Conservation (phyloP, 2,329 filamentous ascomycete species). For the Trichophyton mentagrophytes region DNA sequence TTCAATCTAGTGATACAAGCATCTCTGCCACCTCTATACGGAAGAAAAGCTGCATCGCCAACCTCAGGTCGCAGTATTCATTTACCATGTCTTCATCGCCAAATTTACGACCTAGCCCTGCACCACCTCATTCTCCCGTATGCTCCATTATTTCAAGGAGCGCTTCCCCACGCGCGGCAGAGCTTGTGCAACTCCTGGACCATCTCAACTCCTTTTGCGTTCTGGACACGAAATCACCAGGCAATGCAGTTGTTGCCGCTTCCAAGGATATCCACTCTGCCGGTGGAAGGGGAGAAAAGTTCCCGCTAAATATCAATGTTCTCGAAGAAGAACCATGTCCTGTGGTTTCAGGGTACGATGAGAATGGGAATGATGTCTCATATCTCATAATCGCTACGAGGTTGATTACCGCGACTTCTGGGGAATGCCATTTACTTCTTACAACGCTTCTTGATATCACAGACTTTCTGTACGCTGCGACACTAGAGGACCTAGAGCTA, state of each 20-base stretch:
- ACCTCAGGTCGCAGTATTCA: background rate
- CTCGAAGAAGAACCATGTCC: constrained; percentile 15
- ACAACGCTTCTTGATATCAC: constrained; percentile 20
- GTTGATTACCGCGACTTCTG: constrained; percentile 15
- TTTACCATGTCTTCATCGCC: background rate
- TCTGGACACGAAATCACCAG: constrained; percentile 14
- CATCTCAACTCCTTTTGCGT: constrained; percentile 21
- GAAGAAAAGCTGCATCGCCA: background rate
- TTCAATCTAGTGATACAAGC: background rate
- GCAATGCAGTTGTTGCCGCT: constrained; percentile 16
- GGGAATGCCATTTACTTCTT: constrained; percentile 15
- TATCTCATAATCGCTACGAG: constrained; percentile 19
- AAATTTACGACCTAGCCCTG: background rate
- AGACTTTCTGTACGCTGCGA: constrained; percentile 18
- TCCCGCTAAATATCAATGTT: constrained; percentile 16
- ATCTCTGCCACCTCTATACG: background rate
- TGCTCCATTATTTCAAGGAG: background rate
- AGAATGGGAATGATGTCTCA: constrained; percentile 16
- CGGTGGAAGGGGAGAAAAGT: constrained; percentile 15
- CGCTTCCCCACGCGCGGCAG: background rate
- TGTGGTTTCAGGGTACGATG: constrained; percentile 16
- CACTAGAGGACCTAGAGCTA: constrained; percentile 13
- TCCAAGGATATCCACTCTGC: constrained; percentile 17
- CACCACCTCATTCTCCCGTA: background rate
- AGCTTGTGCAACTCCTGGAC: constrained; percentile 11